A percentile compares a stretch with the other conserved stretches of the same genome.
Evolutionary conservation across 108 stramenopile species (phyloP).

Genomic region (Fistulifera solaris): DNA sequence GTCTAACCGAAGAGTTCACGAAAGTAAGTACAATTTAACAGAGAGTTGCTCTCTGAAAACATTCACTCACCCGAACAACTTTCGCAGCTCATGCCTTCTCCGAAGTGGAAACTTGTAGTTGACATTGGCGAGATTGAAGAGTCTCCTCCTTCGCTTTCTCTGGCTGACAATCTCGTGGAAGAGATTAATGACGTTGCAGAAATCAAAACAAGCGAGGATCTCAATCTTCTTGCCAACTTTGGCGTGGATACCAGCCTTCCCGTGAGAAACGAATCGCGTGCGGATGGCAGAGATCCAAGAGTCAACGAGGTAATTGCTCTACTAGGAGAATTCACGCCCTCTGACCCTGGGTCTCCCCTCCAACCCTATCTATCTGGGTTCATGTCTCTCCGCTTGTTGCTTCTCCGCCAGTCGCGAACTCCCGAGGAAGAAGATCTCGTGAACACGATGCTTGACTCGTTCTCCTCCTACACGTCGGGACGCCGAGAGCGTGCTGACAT

Average conservation of each 20-base stretch:
- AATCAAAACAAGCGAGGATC: not conserved
- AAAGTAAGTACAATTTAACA: constrained; percentile 22
- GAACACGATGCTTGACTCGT: constrained; percentile 68
- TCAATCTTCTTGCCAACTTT: not conserved
- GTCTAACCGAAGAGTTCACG: constrained; percentile 64
- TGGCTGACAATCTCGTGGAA: not conserved
- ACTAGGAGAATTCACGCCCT: constrained; percentile 81
- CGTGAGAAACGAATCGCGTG: not conserved
- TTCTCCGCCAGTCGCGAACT: constrained; percentile 42
- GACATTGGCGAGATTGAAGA: constrained; percentile 41
- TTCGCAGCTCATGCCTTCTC: constrained; percentile 59
- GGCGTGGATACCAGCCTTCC: not conserved
- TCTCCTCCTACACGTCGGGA: constrained; percentile 60
- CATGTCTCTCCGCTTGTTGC: constrained; percentile 69
- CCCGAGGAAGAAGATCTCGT: constrained; percentile 61
- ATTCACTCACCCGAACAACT: not conserved
- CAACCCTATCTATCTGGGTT: constrained; percentile 68
- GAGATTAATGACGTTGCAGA: not conserved
- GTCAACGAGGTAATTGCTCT: constrained; percentile 64
- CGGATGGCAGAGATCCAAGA: constrained; percentile 29
- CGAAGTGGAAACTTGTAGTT: constrained; percentile 84
- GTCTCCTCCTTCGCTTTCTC: not conserved
- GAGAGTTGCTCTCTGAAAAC: not conserved
- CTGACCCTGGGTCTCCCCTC: constrained; percentile 56
- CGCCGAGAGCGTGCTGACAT: constrained; percentile 60